Evolutionary conservation across 257 asterid genomes (phyloP).

Genomic region (Solanum raphanifolium): DNA sequence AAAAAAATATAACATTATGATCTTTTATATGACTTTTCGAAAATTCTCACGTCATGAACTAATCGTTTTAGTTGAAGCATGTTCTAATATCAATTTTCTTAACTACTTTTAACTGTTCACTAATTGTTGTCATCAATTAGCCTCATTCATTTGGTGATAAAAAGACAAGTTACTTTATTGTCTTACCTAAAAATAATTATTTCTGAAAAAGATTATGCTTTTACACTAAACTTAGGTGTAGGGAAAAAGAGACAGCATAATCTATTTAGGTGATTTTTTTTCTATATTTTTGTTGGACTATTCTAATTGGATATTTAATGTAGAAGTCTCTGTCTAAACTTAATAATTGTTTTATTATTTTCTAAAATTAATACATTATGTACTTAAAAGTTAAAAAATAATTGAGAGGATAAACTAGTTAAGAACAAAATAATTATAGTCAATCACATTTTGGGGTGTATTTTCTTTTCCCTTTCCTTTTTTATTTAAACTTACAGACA

Average conservation of each 20-base stretch:
- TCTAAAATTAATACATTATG: neutral
- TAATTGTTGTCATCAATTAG: neutral
- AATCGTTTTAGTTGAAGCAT: neutral
- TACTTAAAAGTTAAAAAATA: neutral
- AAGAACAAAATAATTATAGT: neutral
- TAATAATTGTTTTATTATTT: neutral
- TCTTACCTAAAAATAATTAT: neutral
- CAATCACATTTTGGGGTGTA: neutral
- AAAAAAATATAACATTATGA: neutral
- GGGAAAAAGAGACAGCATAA: neutral
- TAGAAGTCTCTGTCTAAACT: neutral
- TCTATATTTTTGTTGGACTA: neutral
- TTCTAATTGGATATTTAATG: neutral
- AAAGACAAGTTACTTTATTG: neutral
- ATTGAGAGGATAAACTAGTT: neutral
- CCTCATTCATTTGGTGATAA: neutral
- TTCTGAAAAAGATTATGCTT: neutral
- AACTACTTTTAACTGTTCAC: neutral
- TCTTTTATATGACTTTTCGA: too few species aligned
- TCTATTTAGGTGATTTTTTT: neutral
- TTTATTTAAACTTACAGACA: neutral
- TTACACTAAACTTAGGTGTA: neutral
- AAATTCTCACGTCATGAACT: neutral
- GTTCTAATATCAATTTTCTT: too few species aligned
- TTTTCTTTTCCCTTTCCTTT: neutral